Base-by-base conservation (phyloP, 768 basidiomycete species). In the Russula ochroleuca region DNA sequence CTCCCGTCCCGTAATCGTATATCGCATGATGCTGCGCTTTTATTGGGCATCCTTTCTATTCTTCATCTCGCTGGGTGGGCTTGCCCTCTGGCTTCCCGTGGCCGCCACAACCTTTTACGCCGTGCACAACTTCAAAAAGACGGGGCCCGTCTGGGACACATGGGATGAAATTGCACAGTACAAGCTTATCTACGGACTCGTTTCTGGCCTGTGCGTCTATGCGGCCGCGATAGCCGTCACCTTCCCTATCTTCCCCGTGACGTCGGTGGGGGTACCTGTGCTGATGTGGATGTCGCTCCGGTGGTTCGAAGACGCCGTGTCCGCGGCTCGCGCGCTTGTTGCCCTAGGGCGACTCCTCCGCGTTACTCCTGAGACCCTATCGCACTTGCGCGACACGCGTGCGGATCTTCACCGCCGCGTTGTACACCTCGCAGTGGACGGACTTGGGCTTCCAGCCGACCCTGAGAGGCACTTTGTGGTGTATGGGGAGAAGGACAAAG, bases 121-220 rank as follows among this genome's bases (percentile, higher is more conserved):
- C 2, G 88, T 88, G 23, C 82, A 81, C 69, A 85, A 85, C 67
- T 90, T 90, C 79, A 90, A 88, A 75, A 87, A 85, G 75, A 86
- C 82, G 0, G 92, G 92, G 0, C 90, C 90, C 0, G 80, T 89
- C 41, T 89, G 87, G 77, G 89, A 94, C 70, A 92, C 90, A 0
- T 92, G 85, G 81, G 92, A 94, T 69, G 92, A 94, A 72, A 91
- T 94, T 66, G 90, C 92, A 13, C 90, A 94, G 71, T 90, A 91
- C 74, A 94, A 93, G 72, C 85, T 94, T 58, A 83, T 87, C 23
- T 92, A 91, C 69, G 93, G 93, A 11, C 80, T 94, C 38, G 69
- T 85, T 10, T 86, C 90, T 0, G 91, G 90, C 1, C 63, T 89
- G 4, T 75, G 80, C 57, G 89, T 92, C 35, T 92, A 90, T 84